phyloP scores from a whole-genome alignment of 306 rosid genomes.

The Parietaria judaica region DNA sequence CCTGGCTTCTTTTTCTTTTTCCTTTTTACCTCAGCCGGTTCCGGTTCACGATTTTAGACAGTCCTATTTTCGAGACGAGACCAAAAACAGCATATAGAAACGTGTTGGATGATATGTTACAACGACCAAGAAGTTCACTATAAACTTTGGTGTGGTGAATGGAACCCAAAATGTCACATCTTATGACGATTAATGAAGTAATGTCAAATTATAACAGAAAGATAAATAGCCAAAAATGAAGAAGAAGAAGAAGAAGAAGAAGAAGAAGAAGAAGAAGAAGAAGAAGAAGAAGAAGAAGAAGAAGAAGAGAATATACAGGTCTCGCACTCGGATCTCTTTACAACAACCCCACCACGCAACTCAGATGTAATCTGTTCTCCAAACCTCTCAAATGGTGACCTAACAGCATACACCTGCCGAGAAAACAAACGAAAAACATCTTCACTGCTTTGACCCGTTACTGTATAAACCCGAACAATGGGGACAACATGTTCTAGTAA shows the following conservation, averaged over 20 bases:
- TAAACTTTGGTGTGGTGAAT: neutral
- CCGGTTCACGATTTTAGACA: no score
- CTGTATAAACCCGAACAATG: constrained; percentile 3
- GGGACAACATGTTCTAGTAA: neutral
- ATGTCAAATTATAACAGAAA: constrained; percentile 10
- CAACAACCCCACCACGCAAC: constrained; percentile 83
- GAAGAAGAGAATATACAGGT: constrained; percentile 47
- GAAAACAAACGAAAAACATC: neutral
- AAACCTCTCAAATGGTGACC: constrained; percentile 97
- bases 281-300: constrained; percentile 18
- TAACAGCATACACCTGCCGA: constrained; percentile 91
- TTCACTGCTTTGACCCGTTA: neutral
- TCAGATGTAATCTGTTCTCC: constrained; percentile 89
- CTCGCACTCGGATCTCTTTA: constrained; percentile 37
- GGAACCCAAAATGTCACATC: constrained; percentile 4
- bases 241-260: constrained; percentile 19
- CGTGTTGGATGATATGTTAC: no score
- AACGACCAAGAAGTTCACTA: no score
- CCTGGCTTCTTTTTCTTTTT: no score
- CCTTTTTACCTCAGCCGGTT: no score
- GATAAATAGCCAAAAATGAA: constrained; percentile 10
- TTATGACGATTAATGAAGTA: neutral
- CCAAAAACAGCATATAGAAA: no score
- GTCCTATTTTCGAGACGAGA: no score
- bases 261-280: constrained; percentile 15